Percentiles rank a stretch among this genome's conserved stretches.
Conservation (phyloP, 495 filamentous ascomycete species). For the Aspergillus saccharolyticus region DNA sequence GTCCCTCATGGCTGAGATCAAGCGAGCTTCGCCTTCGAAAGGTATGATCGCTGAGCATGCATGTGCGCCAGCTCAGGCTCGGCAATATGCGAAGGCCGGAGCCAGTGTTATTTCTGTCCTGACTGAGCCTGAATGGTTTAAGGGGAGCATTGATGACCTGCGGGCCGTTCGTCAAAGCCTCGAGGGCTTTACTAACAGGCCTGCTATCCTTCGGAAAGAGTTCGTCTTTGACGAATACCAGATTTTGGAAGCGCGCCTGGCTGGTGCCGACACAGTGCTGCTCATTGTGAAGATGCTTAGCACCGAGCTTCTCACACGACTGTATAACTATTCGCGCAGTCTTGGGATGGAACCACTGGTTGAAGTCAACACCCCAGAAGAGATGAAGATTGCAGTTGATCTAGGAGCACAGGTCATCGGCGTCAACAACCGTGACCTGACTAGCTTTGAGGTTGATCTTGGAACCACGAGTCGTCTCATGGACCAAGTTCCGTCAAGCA, state of each 20-base stretch:
- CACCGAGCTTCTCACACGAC: slow-evolving; percentile 60
- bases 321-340: slow-evolving; percentile 83
- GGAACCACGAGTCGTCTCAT: slow-evolving; percentile 90
- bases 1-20: slow-evolving; percentile 94
- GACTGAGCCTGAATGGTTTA: slow-evolving; percentile 98
- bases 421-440: slow-evolving; percentile 95
- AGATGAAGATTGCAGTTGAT: slow-evolving; percentile 83
- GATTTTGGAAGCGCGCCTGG: slow-evolving; percentile 88
- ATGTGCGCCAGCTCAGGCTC: slow-evolving; percentile 84
- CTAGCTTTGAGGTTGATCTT: slow-evolving; percentile 93
- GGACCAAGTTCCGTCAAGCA: slow-evolving; percentile 73
- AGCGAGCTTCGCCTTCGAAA: slow-evolving; percentile 93
- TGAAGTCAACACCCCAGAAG: slow-evolving; percentile 89
- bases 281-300: slow-evolving; percentile 98
- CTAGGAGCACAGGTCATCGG: slow-evolving; percentile 93
- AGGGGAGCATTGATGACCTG: slow-evolving; percentile 92
- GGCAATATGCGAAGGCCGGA: slow-evolving; percentile 86
- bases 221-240: slow-evolving; percentile 99
- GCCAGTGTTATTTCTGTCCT: slow-evolving; percentile 96
- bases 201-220: slow-evolving; percentile 89
- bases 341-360: slow-evolving; percentile 98
- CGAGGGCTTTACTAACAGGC: slow-evolving; percentile 83
- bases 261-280: slow-evolving; percentile 91
- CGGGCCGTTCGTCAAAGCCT: slow-evolving; percentile 82
- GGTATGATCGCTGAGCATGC: slow-evolving; percentile 84